Evolutionary conservation across 2,329 filamentous ascomycete genomes (phyloP).

Genomic region (Nemania sp.): DNA sequence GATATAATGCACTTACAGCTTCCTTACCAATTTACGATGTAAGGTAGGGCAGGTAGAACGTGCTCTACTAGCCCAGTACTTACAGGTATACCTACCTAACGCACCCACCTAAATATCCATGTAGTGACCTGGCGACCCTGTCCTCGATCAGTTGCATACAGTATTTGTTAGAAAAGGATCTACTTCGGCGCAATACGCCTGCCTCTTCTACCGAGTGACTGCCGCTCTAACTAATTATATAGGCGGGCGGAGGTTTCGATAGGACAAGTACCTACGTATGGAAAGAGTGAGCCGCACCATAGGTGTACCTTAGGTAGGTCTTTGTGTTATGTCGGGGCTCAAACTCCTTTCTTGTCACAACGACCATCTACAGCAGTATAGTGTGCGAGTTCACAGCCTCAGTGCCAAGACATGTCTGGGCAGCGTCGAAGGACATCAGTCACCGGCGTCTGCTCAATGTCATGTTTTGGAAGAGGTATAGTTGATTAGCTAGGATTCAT

Average conservation of each 20-base stretch:
- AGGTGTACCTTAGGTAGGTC: constrained; percentile 4
- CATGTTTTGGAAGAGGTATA: constrained; percentile 30
- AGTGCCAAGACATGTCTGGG: constrained; percentile 11
- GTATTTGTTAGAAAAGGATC: not conserved
- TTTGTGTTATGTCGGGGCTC: no score
- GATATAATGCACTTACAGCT: not conserved
- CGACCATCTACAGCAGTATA: no score
- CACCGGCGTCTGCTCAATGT: constrained; percentile 21
- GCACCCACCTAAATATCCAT: no score
- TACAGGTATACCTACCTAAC: no score
- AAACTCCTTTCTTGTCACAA: not conserved
- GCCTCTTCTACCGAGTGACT: not conserved
- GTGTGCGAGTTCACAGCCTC: not conserved
- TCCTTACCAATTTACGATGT: not conserved
- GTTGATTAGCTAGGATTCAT: constrained; percentile 24
- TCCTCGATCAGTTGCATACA: not conserved
- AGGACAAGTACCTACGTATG: not conserved
- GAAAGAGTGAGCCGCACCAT: constrained; percentile 10
- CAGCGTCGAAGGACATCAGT: constrained; percentile 17
- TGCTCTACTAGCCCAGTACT: no score
- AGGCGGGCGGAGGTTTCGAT: constrained; percentile 13
- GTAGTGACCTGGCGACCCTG: no score
- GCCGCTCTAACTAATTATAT: not conserved
- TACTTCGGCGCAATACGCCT: not conserved
- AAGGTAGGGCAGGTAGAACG: no score